phyloP scores from a whole-genome alignment of 805 yeast genomes.

The Starmerella vaccinii region DNA sequence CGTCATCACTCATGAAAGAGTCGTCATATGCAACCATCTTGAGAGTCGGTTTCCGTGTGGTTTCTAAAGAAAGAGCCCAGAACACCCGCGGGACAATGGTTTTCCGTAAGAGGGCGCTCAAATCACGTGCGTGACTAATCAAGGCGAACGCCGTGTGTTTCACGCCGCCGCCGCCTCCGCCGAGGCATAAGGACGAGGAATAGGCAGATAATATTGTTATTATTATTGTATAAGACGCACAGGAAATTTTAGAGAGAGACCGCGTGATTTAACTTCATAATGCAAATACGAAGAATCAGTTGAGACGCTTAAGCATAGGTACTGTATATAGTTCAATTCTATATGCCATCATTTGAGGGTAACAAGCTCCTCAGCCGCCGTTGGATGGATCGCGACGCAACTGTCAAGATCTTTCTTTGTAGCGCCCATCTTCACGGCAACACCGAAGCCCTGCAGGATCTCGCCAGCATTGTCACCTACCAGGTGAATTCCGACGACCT shows the following conservation, averaged over 20 bases:
- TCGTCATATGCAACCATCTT: slow-evolving; percentile 34
- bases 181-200: too few species aligned
- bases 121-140: background rate
- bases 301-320: background rate
- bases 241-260: too few species aligned
- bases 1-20: slow-evolving; percentile 59
- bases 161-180: too few species aligned
- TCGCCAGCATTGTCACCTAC: slow-evolving; percentile 89
- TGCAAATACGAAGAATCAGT: too few species aligned
- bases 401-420: slow-evolving; percentile 90
- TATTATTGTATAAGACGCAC: too few species aligned
- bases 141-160: too few species aligned
- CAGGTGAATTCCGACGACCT: slow-evolving; percentile 88
- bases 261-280: too few species aligned
- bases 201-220: too few species aligned
- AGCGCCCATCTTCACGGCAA: slow-evolving; percentile 98
- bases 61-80: background rate
- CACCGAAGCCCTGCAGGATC: slow-evolving; percentile 96
- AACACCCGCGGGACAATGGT: background rate
- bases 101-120: background rate
- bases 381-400: slow-evolving; percentile 97
- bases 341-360: slow-evolving; percentile 65
- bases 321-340: background rate
- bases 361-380: slow-evolving; percentile 94
- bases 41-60: background rate